These are phyloP conservation scores for Peniophora sp. DNA, from an alignment of 1,284 basidiomycete species.

Conservation along the genomic window DNA sequence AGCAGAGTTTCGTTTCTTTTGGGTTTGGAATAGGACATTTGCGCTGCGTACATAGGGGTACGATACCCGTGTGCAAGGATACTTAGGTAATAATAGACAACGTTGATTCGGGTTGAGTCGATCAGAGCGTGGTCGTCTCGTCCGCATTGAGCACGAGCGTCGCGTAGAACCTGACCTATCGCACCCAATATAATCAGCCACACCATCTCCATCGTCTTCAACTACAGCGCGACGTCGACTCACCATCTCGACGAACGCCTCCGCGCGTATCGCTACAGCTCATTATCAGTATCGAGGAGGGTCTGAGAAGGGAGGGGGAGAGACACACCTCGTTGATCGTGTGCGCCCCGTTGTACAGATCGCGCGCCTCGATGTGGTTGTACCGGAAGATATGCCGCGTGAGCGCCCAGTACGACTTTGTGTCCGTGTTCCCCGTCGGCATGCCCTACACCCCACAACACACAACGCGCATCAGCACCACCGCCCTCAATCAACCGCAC, in stretches of 20 bases:
- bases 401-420: conserved; percentile 43
- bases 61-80: no score
- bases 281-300: conserved; percentile 11
- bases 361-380: conserved; percentile 21
- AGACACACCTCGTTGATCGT: conserved; percentile 25
- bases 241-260: conserved; percentile 13
- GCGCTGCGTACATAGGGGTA: no score
- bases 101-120: no score
- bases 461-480: no score
- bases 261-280: conserved; percentile 11
- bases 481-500: no score
- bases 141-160: conserved; percentile 14
- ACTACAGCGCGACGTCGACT: no score
- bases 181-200: conserved; percentile 5
- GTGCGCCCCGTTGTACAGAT: conserved; percentile 36
- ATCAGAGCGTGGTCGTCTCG: conserved; percentile 4
- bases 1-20: no score
- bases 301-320: conserved; percentile 6
- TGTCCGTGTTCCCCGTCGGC: conserved; percentile 12
- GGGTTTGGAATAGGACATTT: no score
- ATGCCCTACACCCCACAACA: no score
- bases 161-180: conserved; percentile 14
- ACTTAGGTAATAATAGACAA: no score
- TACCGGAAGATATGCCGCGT: conserved; percentile 48
- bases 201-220: no score